Percentiles rank a stretch among this genome's conserved stretches.
Conservation (phyloP, 805 yeast species). For the Yarrowia sp. region DNA sequence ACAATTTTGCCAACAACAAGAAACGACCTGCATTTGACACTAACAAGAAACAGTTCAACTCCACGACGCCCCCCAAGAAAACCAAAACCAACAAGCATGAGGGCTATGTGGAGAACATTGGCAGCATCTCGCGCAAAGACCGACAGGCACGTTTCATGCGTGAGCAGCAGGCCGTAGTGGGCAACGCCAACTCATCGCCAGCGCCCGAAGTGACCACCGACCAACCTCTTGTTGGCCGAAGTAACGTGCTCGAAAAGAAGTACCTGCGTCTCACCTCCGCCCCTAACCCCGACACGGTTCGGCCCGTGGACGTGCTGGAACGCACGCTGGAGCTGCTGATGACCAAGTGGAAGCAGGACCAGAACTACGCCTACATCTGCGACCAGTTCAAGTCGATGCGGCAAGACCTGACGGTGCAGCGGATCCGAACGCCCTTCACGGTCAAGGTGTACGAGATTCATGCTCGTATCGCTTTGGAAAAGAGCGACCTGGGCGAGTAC, state of each 20-base stretch:
- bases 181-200: constrained; percentile 21
- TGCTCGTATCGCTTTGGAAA: constrained; percentile 83
- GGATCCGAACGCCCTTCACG: constrained; percentile 77
- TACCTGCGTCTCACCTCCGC: constrained; percentile 88
- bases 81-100: constrained; percentile 5
- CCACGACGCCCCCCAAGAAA: constrained; percentile 34
- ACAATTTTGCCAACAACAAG: neutral
- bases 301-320: constrained; percentile 71
- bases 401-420: constrained; percentile 93
- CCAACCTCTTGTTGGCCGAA: constrained; percentile 63
- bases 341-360: constrained; percentile 59
- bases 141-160: constrained; percentile 23
- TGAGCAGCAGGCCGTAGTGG: constrained; percentile 29
- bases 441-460: constrained; percentile 83
- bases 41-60: constrained; percentile 33
- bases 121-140: constrained; percentile 32
- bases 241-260: constrained; percentile 71
- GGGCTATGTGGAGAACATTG: constrained; percentile 28
- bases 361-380: constrained; percentile 75
- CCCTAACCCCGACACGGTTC: constrained; percentile 82
- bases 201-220: constrained; percentile 32
- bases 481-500: constrained; percentile 88
- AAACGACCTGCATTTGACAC: constrained; percentile 32
- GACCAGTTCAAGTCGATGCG: constrained; percentile 92
- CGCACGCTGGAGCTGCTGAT: constrained; percentile 63